Conservation (phyloP, 768 basidiomycete genomes). For the Grammothele lineata region DNA sequence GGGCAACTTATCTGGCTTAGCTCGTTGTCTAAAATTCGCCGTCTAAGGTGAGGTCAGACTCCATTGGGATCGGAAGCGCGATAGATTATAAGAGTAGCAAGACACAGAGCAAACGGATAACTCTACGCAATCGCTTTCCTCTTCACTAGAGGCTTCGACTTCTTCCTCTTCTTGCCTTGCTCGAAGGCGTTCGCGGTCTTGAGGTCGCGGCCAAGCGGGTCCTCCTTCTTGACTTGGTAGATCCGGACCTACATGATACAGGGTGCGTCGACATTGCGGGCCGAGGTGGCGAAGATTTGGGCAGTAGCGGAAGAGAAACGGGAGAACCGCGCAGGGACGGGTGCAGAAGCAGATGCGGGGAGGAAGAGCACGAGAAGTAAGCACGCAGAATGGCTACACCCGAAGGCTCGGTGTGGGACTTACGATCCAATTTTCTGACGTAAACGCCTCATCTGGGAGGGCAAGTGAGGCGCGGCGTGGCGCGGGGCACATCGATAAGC, state of each 20-base stretch:
- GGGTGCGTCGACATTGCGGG: background rate
- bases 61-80: too few species aligned
- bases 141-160: conserved; percentile 61
- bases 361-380: background rate
- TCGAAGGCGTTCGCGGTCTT: conserved; percentile 84
- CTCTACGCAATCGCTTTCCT: conserved; percentile 44
- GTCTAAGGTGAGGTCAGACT: too few species aligned
- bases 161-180: conserved; percentile 87
- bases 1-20: too few species aligned
- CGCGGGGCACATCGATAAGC: conserved; percentile 1
- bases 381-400: background rate
- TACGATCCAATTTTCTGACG: conserved; percentile 99
- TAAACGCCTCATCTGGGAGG: conserved; percentile 90
- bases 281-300: too few species aligned
- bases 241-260: conserved; percentile 65
- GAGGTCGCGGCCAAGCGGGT: conserved; percentile 83
- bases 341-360: background rate
- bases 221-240: conserved; percentile 93
- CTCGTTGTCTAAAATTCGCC: too few species aligned
- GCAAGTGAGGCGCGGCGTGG: background rate
- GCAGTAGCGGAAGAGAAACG: background rate
- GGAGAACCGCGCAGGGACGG: too few species aligned
- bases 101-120: background rate
- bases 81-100: background rate
- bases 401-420: conserved; percentile 26